phyloP scores from a whole-genome alignment of 495 filamentous ascomycete species.

The Aspergillus funiculosus region DNA sequence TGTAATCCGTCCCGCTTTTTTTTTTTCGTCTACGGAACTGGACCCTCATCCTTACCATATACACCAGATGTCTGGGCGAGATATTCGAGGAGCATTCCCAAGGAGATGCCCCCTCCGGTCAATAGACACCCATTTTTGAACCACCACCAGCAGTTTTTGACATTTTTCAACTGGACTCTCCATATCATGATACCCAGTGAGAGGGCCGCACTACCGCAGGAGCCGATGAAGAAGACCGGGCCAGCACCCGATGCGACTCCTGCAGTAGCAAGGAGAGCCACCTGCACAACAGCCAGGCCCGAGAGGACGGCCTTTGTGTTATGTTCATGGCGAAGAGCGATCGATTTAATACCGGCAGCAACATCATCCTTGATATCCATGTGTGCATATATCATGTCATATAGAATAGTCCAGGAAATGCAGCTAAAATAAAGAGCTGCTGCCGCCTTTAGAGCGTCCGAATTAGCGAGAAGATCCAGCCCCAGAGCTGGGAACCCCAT shows the following conservation, averaged over 20 bases:
- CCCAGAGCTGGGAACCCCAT: constrained; percentile 95
- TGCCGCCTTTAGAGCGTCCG: constrained; percentile 58
- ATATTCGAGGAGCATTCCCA: constrained; percentile 63
- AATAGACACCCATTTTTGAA: constrained; percentile 70
- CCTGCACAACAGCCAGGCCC: constrained; percentile 66
- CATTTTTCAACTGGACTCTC: constrained; percentile 76
- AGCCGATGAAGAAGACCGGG: constrained; percentile 77
- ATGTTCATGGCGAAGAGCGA: constrained; percentile 80
- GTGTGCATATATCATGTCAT: constrained; percentile 98
- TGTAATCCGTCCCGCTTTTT: neutral
- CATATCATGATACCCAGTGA: constrained; percentile 84
- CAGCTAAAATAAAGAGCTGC: constrained; percentile 77
- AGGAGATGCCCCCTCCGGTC: constrained; percentile 60
- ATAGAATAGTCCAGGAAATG: constrained; percentile 88
- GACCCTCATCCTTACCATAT: constrained; percentile 20
- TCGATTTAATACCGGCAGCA: constrained; percentile 91
- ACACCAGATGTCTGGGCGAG: constrained; percentile 30
- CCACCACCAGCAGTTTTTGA: constrained; percentile 95
- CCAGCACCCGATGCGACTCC: constrained; percentile 69
- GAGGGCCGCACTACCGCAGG: constrained; percentile 73
- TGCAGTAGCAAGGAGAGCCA: constrained; percentile 72
- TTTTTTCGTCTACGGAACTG: neutral
- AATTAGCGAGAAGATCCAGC: constrained; percentile 66
- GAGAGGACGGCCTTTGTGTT: constrained; percentile 82
- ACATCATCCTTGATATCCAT: constrained; percentile 96